Evolutionary conservation across 345 rosid genomes (phyloP).

Genomic region (Viola odorata): DNA sequence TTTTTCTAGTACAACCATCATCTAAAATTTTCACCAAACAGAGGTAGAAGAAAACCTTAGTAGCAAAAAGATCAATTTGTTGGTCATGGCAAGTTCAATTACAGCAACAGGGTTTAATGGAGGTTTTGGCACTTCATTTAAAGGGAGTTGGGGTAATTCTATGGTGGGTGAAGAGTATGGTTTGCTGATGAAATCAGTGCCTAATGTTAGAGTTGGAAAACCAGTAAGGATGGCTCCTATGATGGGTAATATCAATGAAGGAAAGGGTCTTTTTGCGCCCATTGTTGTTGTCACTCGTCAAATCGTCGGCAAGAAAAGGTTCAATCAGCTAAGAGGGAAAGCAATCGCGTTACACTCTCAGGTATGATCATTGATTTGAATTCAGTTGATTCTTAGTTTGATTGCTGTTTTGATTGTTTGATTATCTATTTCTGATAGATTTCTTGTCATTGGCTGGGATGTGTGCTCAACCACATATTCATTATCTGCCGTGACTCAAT

Average conservation of each 20-base stretch:
- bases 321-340: constrained; percentile 92
- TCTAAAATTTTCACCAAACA: not conserved
- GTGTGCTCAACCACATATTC: no score
- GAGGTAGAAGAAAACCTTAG: not conserved
- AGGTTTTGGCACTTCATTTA: constrained; percentile 38
- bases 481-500: no score
- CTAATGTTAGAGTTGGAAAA: constrained; percentile 38
- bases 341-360: constrained; percentile 97
- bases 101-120: constrained; percentile 43
- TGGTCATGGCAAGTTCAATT: constrained; percentile 45
- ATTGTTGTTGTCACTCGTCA: constrained; percentile 64
- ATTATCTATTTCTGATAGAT: no score
- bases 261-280: constrained; percentile 91
- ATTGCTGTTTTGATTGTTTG: not conserved
- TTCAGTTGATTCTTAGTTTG: not conserved
- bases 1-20: not conserved
- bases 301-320: constrained; percentile 71
- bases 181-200: constrained; percentile 31
- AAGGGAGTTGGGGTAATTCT: constrained; percentile 50
- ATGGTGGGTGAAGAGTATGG: constrained; percentile 46
- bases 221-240: constrained; percentile 44
- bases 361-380: constrained; percentile 26
- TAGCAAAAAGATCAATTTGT: not conserved
- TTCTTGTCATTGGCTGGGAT: no score
- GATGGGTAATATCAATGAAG: constrained; percentile 94